Percentiles rank a stretch among this genome's conserved stretches.
These are phyloP conservation scores for Diaporthe humulicola DNA, from an alignment of 2,329 filamentous ascomycete species.

Conservation along the genomic window DNA sequence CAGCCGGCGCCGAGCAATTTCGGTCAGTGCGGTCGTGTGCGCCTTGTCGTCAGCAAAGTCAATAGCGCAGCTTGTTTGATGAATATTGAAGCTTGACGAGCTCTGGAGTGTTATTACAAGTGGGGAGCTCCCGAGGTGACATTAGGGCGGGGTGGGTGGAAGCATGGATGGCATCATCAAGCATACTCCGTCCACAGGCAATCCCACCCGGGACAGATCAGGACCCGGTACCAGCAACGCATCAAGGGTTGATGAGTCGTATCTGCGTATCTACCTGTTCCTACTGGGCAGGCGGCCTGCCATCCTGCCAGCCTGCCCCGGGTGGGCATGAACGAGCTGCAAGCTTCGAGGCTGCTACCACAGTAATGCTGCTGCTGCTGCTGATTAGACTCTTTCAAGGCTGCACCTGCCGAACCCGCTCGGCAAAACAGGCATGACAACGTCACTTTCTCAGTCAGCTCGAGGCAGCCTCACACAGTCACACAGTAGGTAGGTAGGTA, in stretches of 20 bases:
- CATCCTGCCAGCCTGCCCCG: background rate
- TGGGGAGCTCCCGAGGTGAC: constrained; percentile 23
- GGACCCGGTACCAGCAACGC: background rate
- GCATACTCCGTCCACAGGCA: constrained; percentile 16
- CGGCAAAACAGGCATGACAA: background rate
- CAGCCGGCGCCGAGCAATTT: constrained; percentile 30
- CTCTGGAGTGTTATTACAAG: constrained; percentile 28
- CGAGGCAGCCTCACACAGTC: too few relatives aligned
- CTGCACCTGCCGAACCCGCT: background rate
- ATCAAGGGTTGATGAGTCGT: background rate
- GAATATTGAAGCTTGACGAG: constrained; percentile 32
- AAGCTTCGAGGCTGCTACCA: constrained; percentile 2
- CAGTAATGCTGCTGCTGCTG: background rate
- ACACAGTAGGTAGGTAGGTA: too few relatives aligned
- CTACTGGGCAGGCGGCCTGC: background rate
- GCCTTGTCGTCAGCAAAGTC: constrained; percentile 24
- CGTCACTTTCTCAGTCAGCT: background rate
- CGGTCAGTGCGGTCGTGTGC: constrained; percentile 27
- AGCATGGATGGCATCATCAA: constrained; percentile 30
- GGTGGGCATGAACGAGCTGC: background rate
- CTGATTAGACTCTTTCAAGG: background rate
- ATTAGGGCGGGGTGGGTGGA: constrained; percentile 25
- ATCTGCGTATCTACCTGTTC: too few relatives aligned
- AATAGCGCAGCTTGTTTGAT: constrained; percentile 30
- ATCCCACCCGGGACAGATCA: constrained; percentile 8